phyloP scores from a whole-genome alignment of 495 filamentous ascomycete genomes.

The Hypomontagnella submonticulosa region DNA sequence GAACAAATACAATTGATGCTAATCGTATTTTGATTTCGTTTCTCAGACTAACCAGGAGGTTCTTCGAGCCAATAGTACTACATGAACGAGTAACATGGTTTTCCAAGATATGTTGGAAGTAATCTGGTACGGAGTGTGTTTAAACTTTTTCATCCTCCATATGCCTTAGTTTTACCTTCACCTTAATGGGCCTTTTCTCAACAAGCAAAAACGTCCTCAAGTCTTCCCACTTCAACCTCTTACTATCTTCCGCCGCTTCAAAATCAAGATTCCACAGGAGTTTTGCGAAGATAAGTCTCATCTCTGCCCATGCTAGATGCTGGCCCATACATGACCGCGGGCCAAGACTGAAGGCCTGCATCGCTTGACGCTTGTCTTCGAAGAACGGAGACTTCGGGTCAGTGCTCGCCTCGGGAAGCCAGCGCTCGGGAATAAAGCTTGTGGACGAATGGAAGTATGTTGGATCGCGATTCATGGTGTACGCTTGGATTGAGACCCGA shows the following conservation, averaged over 20 bases:
- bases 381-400: constrained; percentile 36
- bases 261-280: constrained; percentile 67
- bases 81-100: too few species aligned
- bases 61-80: too few species aligned
- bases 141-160: too few species aligned
- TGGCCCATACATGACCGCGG: constrained; percentile 54
- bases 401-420: constrained; percentile 50
- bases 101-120: too few species aligned
- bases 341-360: constrained; percentile 54
- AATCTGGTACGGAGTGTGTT: too few species aligned
- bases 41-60: too few species aligned
- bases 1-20: too few species aligned
- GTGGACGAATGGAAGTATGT: constrained; percentile 26
- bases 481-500: constrained; percentile 48
- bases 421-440: constrained; percentile 56
- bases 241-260: constrained; percentile 47
- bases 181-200: constrained; percentile 42
- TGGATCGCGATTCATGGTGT: constrained; percentile 42
- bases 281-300: constrained; percentile 62
- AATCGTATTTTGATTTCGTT: too few species aligned
- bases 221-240: constrained; percentile 51
- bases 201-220: constrained; percentile 54
- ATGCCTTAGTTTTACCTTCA: constrained; percentile 19
- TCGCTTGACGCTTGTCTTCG: constrained; percentile 45
- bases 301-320: constrained; percentile 63